These are phyloP conservation scores for Stylonectria norvegica DNA, from an alignment of 2,329 filamentous ascomycete genomes.

Conservation along the genomic window DNA sequence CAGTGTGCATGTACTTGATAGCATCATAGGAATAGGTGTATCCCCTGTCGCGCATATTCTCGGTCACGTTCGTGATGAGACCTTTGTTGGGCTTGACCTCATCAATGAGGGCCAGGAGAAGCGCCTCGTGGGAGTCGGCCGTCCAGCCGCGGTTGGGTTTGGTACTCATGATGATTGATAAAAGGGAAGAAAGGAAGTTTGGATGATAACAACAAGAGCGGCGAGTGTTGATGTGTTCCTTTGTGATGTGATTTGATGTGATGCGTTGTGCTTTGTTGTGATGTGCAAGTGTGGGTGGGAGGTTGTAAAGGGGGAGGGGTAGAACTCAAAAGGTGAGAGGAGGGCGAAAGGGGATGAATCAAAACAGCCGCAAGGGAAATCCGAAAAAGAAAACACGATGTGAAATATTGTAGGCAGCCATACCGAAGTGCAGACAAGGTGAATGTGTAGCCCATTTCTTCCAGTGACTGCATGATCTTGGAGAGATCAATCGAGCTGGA, in stretches of 20 bases:
- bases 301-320: not conserved
- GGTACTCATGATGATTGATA: conserved; percentile 11
- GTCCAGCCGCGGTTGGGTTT: conserved; percentile 33
- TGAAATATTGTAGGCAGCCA: conserved; percentile 8
- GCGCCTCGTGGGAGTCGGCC: conserved; percentile 36
- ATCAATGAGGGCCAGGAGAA: conserved; percentile 37
- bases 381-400: conserved; percentile 3
- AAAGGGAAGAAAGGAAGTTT: conserved; percentile 4
- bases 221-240: not conserved
- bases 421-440: conserved; percentile 42
- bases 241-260: conserved; percentile 1
- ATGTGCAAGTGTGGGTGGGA: not conserved
- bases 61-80: conserved; percentile 31
- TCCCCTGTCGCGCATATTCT: conserved; percentile 32
- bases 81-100: conserved; percentile 34
- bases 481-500: conserved; percentile 31
- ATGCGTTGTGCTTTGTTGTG: not conserved
- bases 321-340: conserved; percentile 3
- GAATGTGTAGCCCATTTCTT: conserved; percentile 38
- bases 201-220: conserved; percentile 2
- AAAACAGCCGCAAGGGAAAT: conserved; percentile 4
- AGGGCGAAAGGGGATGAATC: conserved; percentile 8
- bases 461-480: conserved; percentile 38
- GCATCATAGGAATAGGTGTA: conserved; percentile 39
- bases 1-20: conserved; percentile 35